These are phyloP conservation scores for Huntiella omanensis DNA, from an alignment of 2,329 filamentous ascomycete species.

Conservation along the genomic window DNA sequence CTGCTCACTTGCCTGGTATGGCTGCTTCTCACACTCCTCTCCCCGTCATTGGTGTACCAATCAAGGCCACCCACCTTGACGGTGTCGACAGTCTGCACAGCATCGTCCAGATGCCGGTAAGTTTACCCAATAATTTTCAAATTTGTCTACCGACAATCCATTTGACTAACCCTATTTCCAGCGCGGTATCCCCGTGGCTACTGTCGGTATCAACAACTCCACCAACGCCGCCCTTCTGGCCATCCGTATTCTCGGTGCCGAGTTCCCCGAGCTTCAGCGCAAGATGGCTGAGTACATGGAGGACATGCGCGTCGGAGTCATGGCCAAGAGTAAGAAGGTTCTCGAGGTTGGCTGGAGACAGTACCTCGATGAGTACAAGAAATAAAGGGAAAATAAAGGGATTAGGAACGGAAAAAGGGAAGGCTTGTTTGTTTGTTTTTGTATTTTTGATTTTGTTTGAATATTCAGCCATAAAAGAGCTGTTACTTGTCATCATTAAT, in stretches of 20 bases:
- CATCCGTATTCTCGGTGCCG: conserved; percentile 44
- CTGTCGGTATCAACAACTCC: conserved; percentile 63
- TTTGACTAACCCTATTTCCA: conserved; percentile 12
- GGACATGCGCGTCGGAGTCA: conserved; percentile 43
- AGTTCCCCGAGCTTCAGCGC: conserved; percentile 34
- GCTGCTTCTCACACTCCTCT: conserved; percentile 49
- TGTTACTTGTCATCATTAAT: neutral
- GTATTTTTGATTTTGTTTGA: neutral
- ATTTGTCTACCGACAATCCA: conserved; percentile 19
- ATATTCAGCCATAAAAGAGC: too few species aligned
- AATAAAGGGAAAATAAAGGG: conserved; percentile 15
- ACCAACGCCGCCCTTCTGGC: conserved; percentile 61
- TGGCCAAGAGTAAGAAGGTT: conserved; percentile 40
- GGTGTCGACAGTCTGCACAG: conserved; percentile 4
- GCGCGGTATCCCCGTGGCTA: conserved; percentile 51
- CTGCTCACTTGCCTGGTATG: conserved; percentile 61
- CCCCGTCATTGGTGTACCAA: conserved; percentile 60
- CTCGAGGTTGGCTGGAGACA: conserved; percentile 34
- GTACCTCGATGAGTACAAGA: conserved; percentile 26
- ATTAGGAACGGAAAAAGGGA: neutral
- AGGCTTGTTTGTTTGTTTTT: conserved; percentile 1
- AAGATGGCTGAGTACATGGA: conserved; percentile 42
- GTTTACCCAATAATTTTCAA: conserved; percentile 23
- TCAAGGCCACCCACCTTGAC: conserved; percentile 43
- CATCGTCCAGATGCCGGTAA: conserved; percentile 15